Percentiles rank a stretch among this genome's conserved stretches.
Evolutionary conservation across 495 filamentous ascomycete species (phyloP).

Genomic region (Xylaria venustula): DNA sequence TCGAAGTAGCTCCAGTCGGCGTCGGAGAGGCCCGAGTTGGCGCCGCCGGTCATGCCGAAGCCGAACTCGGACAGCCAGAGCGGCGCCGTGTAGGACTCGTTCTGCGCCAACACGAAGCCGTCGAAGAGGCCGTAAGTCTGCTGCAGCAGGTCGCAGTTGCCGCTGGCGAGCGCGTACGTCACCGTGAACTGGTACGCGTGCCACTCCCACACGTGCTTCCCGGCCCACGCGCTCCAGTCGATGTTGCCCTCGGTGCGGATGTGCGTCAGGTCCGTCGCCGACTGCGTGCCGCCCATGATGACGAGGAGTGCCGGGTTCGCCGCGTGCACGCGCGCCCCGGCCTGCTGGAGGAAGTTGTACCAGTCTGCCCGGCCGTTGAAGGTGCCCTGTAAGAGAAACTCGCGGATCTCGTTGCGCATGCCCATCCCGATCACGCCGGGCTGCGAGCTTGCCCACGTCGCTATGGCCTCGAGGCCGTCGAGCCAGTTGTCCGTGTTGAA

Average conservation of each 20-base stretch:
- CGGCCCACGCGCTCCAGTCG: constrained; percentile 39
- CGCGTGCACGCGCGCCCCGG: constrained; percentile 38
- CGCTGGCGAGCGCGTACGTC: constrained; percentile 35
- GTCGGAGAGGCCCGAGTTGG: constrained; percentile 31
- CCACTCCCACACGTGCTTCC: constrained; percentile 53
- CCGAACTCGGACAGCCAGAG: constrained; percentile 51
- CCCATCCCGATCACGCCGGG: constrained; percentile 46
- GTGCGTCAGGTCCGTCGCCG: constrained; percentile 44
- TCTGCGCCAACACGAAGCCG: constrained; percentile 47
- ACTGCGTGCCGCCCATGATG: constrained; percentile 46
- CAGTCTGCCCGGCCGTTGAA: constrained; percentile 41
- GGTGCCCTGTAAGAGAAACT: constrained; percentile 38
- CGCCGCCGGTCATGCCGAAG: constrained; percentile 43
- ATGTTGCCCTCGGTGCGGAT: constrained; percentile 31
- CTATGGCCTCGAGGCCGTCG: constrained; percentile 39
- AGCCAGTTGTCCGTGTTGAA: constrained; percentile 49
- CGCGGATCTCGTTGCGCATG: constrained; percentile 51
- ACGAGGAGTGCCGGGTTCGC: constrained; percentile 44
- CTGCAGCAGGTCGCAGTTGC: constrained; percentile 39
- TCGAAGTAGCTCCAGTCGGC: constrained; percentile 37
- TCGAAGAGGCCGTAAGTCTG: constrained; percentile 37
- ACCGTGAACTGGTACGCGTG: constrained; percentile 52
- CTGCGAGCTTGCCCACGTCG: constrained; percentile 36
- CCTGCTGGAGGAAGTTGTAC: constrained; percentile 45
- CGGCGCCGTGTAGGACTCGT: constrained; percentile 42